Conservation (phyloP, 1,139 yeast species). For the Tardiomyces digboiensis region DNA sequence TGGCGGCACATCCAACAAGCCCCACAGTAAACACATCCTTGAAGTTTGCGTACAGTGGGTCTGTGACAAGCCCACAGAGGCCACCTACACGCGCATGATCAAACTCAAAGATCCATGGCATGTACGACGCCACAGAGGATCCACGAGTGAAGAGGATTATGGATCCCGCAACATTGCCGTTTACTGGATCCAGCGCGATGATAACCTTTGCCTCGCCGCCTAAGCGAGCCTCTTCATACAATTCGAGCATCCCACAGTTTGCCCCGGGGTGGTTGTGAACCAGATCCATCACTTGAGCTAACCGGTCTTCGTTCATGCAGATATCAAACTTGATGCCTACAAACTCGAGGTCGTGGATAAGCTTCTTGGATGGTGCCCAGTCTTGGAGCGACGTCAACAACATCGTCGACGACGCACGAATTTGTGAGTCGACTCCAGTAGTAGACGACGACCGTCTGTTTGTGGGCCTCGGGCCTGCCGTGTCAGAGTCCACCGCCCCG, state of each 20-base stretch:
- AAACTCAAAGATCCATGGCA: conserved; percentile 37
- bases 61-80: conserved; percentile 48
- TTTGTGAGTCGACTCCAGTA: neutral
- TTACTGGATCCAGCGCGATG: conserved; percentile 47
- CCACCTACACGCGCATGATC: conserved; percentile 38
- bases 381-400: conserved; percentile 15
- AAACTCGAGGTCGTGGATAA: conserved; percentile 47
- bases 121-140: conserved; percentile 38
- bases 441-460: neutral
- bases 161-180: conserved; percentile 46
- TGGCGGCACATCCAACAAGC: conserved; percentile 49
- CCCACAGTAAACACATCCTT: conserved; percentile 50
- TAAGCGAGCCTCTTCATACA: conserved; percentile 18
- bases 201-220: conserved; percentile 32
- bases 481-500: neutral
- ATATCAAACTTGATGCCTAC: conserved; percentile 53
- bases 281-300: conserved; percentile 13
- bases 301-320: conserved; percentile 26
- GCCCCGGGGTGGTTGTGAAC: conserved; percentile 23
- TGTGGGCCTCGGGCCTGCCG: too few relatives aligned
- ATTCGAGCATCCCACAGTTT: conserved; percentile 18
- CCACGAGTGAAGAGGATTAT: conserved; percentile 43
- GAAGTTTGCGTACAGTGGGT: conserved; percentile 45
- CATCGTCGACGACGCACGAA: conserved; percentile 8
- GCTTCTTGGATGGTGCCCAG: conserved; percentile 49